Percentiles rank a stretch among this genome's conserved stretches.
Conservation (phyloP, 129 eudicot genomes). For the Tanacetum coccineum region DNA sequence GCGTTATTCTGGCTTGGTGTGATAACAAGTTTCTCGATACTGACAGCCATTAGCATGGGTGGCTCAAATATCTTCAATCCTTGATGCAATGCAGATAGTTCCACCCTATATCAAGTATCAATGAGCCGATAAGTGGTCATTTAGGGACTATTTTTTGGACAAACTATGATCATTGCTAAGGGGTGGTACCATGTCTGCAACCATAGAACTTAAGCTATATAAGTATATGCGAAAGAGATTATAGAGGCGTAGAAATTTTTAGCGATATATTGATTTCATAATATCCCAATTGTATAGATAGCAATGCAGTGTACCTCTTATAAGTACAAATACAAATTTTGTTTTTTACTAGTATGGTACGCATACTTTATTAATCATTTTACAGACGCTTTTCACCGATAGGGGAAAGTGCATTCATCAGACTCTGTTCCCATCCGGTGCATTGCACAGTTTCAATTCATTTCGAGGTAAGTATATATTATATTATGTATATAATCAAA, state of each 20-base stretch:
- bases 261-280: background rate
- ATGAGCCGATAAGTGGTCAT: conserved; percentile 8
- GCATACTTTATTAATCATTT: background rate
- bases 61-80: conserved; percentile 67
- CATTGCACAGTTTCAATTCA: background rate
- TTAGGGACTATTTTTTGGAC: conserved; percentile 5
- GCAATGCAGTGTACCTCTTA: background rate
- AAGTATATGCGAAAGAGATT: background rate
- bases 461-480: background rate
- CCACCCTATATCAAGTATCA: conserved; percentile 1
- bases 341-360: background rate
- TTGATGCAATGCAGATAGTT: conserved; percentile 28
- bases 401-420: background rate
- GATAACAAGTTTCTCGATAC: conserved; percentile 49
- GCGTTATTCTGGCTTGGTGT: conserved; percentile 67
- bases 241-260: background rate
- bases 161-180: background rate
- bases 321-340: background rate
- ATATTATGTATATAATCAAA: too few species aligned
- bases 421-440: background rate
- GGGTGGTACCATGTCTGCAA: conserved; percentile 2
- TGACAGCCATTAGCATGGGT: conserved; percentile 57
- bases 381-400: background rate
- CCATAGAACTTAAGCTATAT: conserved; percentile 3
- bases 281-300: background rate